Conservation (phyloP, 176 grass and related monocot genomes). For the Guadua angustifolia region DNA sequence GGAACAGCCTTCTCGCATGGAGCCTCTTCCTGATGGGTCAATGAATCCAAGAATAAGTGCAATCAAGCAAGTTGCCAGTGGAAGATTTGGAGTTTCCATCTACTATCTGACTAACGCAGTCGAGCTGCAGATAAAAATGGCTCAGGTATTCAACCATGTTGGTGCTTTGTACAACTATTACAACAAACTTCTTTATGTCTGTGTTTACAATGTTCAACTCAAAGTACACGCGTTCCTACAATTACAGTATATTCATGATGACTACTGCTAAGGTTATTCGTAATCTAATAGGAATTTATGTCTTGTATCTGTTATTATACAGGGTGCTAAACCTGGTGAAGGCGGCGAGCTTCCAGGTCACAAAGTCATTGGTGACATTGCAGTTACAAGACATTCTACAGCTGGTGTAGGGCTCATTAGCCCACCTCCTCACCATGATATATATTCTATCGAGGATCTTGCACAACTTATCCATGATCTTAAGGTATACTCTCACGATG, state of each 20-base stretch:
- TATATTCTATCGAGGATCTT: constrained; percentile 80
- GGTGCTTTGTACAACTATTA: constrained; percentile 7
- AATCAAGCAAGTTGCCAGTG: constrained; percentile 74
- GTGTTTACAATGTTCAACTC: neutral
- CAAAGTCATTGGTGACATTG: constrained; percentile 68
- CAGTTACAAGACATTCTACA: constrained; percentile 66
- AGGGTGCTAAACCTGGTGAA: constrained; percentile 80
- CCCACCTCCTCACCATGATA: constrained; percentile 80
- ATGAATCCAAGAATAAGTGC: constrained; percentile 65
- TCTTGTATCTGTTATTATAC: neutral
- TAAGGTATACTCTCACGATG: constrained; percentile 53
- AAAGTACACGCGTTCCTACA: neutral
- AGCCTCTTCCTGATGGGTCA: constrained; percentile 59
- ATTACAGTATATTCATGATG: neutral
- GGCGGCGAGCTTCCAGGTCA: constrained; percentile 73
- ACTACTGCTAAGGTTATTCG: neutral
- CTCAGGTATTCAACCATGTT: constrained; percentile 61
- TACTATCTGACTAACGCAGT: constrained; percentile 64
- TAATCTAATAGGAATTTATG: constrained; percentile 6
- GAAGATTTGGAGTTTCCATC: constrained; percentile 71
- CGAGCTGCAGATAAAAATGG: constrained; percentile 87
- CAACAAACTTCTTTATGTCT: neutral
- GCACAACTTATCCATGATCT: constrained; percentile 73
- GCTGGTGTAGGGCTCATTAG: constrained; percentile 78
- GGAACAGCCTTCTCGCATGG: constrained; percentile 66